Percentiles rank a stretch among this genome's conserved stretches.
Evolutionary conservation across 139 green algal genomes (phyloP).

Genomic region (Dunaliella primolecta): DNA sequence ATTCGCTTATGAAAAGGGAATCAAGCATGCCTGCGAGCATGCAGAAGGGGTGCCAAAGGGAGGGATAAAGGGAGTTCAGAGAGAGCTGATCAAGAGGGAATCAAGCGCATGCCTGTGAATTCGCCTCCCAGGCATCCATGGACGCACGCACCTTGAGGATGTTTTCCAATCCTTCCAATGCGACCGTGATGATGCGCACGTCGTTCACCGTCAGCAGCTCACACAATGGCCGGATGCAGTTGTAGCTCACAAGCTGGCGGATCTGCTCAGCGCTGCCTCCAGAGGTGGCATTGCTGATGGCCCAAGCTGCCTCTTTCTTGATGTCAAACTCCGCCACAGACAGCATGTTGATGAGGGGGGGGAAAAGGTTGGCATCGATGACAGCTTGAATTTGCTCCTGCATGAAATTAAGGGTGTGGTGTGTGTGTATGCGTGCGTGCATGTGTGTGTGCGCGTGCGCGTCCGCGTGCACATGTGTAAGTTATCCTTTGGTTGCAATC

Average conservation of each 20-base stretch:
- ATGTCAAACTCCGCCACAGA: slow-evolving; percentile 97
- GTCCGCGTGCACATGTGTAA: neutral
- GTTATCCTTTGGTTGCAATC: too few species aligned
- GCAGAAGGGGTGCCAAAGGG: too few species aligned
- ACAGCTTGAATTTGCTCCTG: slow-evolving; percentile 97
- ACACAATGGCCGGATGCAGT: slow-evolving; percentile 94
- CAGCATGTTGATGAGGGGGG: slow-evolving; percentile 88
- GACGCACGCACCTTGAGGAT: slow-evolving; percentile 90
- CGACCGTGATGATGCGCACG: slow-evolving; percentile 94
- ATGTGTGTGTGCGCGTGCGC: neutral
- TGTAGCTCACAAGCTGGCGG: slow-evolving; percentile 80
- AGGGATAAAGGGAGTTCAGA: too few species aligned
- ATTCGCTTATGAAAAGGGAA: too few species aligned
- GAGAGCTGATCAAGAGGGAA: too few species aligned
- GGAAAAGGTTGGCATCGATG: slow-evolving; percentile 87
- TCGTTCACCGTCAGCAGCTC: slow-evolving; percentile 91
- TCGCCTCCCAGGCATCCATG: too few species aligned
- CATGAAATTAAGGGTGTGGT: neutral
- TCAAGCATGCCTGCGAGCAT: too few species aligned
- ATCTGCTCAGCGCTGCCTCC: slow-evolving; percentile 83
- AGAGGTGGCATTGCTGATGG: slow-evolving; percentile 97
- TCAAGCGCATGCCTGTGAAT: too few species aligned
- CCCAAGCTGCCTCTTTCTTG: slow-evolving; percentile 99
- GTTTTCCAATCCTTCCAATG: slow-evolving; percentile 98
- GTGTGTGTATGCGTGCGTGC: neutral